Conservation (phyloP, 768 basidiomycete genomes). For the Tephrocybe sp. region DNA sequence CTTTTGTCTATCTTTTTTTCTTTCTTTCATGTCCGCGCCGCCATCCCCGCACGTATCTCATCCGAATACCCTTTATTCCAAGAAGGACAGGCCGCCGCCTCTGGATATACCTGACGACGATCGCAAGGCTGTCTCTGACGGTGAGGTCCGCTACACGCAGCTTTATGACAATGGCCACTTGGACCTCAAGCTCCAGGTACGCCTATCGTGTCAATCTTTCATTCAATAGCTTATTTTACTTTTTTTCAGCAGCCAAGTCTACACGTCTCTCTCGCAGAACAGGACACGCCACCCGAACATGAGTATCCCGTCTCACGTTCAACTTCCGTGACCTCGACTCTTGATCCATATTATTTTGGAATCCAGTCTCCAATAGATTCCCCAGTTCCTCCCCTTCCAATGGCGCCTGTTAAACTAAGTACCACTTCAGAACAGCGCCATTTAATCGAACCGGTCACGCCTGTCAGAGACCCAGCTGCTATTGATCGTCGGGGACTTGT, state of each 20-base stretch:
- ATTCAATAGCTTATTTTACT: conserved; percentile 13
- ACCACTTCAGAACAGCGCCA: conserved; percentile 63
- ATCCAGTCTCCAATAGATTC: conserved; percentile 68
- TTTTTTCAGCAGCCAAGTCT: conserved; percentile 17
- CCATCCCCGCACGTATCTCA: conserved; percentile 38
- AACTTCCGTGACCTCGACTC: conserved; percentile 73
- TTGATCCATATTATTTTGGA: conserved; percentile 90
- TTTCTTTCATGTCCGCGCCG: conserved; percentile 36
- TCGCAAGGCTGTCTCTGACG: conserved; percentile 37
- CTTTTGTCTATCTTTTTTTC: conserved; percentile 24
- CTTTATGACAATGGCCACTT: conserved; percentile 17
- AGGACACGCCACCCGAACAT: conserved; percentile 40
- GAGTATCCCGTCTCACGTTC: conserved; percentile 61
- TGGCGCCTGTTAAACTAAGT: conserved; percentile 37
- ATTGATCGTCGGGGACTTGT: conserved; percentile 88
- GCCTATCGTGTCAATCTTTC: conserved; percentile 18
- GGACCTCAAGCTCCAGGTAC: conserved; percentile 32
- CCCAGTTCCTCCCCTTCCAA: conserved; percentile 54
- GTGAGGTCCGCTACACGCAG: conserved; percentile 39
- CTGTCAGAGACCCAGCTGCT: conserved; percentile 70
- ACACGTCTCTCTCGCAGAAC: conserved; percentile 42
- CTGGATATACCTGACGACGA: conserved; percentile 46
- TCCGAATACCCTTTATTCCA: conserved; percentile 38
- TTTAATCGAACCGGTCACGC: conserved; percentile 61
- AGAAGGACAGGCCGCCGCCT: conserved; percentile 52